Base-by-base conservation (phyloP, 495 filamentous ascomycete genomes). In the Saxispiralis lemnorum region DNA sequence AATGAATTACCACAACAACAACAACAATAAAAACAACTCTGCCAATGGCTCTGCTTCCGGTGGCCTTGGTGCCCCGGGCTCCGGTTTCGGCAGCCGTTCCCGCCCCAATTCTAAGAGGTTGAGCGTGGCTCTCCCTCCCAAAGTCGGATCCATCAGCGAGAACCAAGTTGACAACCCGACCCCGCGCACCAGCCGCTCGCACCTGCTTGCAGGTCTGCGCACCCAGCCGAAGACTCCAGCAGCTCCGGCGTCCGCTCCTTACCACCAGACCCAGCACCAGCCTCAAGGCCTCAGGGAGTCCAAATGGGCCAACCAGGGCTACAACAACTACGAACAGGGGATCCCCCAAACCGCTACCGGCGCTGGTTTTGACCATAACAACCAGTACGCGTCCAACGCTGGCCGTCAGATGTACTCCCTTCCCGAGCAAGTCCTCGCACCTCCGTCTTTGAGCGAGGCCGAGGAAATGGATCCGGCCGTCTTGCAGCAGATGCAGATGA, bases 121-220 rank as follows among this genome's bases (percentile, higher is more conserved):
- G 58, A 79, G 68, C 54, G 63, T 79, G 30, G 72, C 72, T 45
- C 56, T 65, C 17, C 70, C 66, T 9, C 67, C 74, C 34, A 71
- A 70, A 53, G 67, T 78, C 45, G 66, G 69, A 34, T 69, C 73
- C 34, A 68, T 89, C 68, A 57, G 82, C 71, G 72, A 85, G 70
- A 58, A 66, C 45, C 62, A 61, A 39, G 72, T 72, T 41, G 75
- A 72, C 34, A 60, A 66, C 37, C 71, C 83, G 7, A 93, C 87
- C 30, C 89, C 89, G 17, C 76, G 88, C 55, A 96, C 87, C 39
- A 94, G 85, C 61, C 84, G 89, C 47, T 88, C 83, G 49, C 88
- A 95, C 57, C 71, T 99, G 52, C 73, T 99, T 58, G 89, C 88
- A 39, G 86, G 88, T 34, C 69, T 99, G 42, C 76, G 89, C 53